Conservation (phyloP, 352 stramenopile species). For the Pythium vanterpoolii region DNA sequence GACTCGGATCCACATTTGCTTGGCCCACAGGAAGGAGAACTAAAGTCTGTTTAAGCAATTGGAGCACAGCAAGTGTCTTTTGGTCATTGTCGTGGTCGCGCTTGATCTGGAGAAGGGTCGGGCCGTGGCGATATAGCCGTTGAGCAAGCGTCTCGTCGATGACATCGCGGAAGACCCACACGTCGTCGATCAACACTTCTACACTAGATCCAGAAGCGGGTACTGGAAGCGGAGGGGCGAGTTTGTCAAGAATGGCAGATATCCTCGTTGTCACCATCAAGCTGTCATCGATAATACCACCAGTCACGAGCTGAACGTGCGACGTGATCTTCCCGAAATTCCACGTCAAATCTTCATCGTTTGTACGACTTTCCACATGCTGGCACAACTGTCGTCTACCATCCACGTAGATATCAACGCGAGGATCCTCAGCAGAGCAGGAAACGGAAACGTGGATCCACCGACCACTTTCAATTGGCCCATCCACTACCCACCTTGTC, state of each 20-base stretch:
- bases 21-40: background rate
- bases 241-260: background rate
- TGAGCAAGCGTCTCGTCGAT: background rate
- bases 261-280: background rate
- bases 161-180: background rate
- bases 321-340: background rate
- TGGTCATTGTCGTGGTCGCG: background rate
- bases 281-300: background rate
- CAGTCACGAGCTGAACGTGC: background rate
- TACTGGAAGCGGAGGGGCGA: background rate
- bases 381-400: background rate
- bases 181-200: slow-evolving; percentile 7
- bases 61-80: background rate
- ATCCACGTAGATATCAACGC: background rate
- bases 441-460: slow-evolving; percentile 5
- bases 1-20: background rate
- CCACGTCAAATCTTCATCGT: background rate
- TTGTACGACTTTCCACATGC: background rate
- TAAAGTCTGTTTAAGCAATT: background rate
- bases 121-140: background rate
- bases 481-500: background rate
- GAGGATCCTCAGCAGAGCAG: background rate
- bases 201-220: background rate
- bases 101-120: slow-evolving; percentile 3
- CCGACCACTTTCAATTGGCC: background rate